phyloP scores from a whole-genome alignment of 2,329 filamentous ascomycete species.

The Ceratocystis harringtonii region DNA sequence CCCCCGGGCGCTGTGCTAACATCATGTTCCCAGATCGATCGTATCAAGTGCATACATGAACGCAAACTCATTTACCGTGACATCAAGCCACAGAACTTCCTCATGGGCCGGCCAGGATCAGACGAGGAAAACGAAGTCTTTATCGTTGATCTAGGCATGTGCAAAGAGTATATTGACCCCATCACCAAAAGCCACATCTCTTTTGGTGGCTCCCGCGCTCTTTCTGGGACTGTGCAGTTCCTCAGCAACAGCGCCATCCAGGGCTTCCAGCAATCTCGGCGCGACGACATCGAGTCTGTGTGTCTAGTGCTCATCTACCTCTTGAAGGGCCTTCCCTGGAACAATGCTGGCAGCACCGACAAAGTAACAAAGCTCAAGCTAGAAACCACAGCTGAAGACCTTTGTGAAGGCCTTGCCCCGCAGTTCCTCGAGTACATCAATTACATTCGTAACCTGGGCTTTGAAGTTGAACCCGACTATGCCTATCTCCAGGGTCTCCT shows the following conservation, averaged over 20 bases:
- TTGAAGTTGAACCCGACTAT: constrained; percentile 14
- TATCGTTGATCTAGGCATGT: constrained; percentile 15
- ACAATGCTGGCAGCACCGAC: constrained; percentile 6
- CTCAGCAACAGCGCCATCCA: constrained; percentile 14
- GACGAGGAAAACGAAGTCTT: constrained; percentile 8
- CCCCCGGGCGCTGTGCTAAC: neutral
- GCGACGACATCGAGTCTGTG: constrained; percentile 14
- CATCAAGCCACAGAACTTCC: constrained; percentile 77
- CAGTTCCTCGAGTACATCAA: constrained; percentile 14
- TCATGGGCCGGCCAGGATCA: constrained; percentile 33
- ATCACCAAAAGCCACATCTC: constrained; percentile 11
- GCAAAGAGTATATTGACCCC: constrained; percentile 14
- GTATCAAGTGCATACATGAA: constrained; percentile 13
- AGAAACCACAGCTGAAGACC: constrained; percentile 3
- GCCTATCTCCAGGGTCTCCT: constrained; percentile 13
- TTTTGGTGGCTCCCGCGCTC: constrained; percentile 6
- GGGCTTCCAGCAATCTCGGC: constrained; percentile 11
- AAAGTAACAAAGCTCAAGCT: constrained; percentile 12
- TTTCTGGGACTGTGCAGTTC: constrained; percentile 15
- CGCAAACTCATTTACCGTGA: constrained; percentile 75
- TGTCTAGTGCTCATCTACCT: constrained; percentile 13
- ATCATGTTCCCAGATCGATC: constrained; percentile 7
- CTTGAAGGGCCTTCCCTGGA: constrained; percentile 15
- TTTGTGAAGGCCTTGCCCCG: constrained; percentile 10
- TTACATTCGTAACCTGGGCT: constrained; percentile 11